Conservation (phyloP, 345 rosid genomes). For the Clarkia xantiana region DNA sequence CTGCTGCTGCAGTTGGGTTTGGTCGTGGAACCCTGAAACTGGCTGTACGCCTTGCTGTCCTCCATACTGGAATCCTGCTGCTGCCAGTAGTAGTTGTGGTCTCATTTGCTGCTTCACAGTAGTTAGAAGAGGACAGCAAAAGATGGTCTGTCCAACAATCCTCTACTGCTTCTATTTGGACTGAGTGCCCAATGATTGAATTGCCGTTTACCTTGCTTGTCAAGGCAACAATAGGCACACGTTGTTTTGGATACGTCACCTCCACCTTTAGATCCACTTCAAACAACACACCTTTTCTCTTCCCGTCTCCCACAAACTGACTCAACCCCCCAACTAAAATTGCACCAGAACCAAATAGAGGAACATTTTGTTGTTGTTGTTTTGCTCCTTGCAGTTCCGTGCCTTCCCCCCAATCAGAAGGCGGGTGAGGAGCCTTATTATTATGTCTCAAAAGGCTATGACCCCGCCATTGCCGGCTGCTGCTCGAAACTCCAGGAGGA, state of each 20-base stretch:
- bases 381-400: no score
- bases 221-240: constrained; percentile 72
- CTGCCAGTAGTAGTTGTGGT: constrained; percentile 10
- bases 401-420: no score
- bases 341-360: no score
- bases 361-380: no score
- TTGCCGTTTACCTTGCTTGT: constrained; percentile 68
- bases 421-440: no score
- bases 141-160: constrained; percentile 56
- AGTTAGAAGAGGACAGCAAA: constrained; percentile 25
- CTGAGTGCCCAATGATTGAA: constrained; percentile 88
- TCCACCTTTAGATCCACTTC: constrained; percentile 89
- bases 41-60: constrained; percentile 75
- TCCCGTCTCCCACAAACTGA: constrained; percentile 15
- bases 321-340: no score
- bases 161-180: constrained; percentile 56
- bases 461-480: constrained; percentile 24
- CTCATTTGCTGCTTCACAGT: constrained; percentile 30
- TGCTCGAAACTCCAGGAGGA: constrained; percentile 26
- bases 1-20: constrained; percentile 26
- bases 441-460: constrained; percentile 7
- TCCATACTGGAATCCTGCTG: constrained; percentile 55
- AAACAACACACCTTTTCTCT: constrained; percentile 29
- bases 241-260: constrained; percentile 61
- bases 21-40: constrained; percentile 70